Conservation (phyloP, 352 stramenopile genomes). For the Globisporangium apiculatum region DNA sequence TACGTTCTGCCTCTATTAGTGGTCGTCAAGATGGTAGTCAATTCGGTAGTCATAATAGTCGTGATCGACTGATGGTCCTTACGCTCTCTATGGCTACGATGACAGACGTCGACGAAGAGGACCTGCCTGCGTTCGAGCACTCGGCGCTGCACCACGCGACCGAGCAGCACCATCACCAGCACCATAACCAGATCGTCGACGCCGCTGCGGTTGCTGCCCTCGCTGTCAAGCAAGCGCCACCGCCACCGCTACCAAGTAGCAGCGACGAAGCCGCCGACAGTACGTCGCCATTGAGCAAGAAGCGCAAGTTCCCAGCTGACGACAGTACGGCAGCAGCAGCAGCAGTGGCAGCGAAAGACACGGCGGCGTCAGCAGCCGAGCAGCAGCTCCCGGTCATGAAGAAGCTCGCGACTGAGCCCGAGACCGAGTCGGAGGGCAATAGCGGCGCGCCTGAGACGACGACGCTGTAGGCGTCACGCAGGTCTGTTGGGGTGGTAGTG, state of each 20-base stretch:
- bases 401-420: not conserved
- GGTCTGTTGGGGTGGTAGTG: no score
- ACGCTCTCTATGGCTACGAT: not conserved
- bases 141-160: slow-evolving; percentile 6
- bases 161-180: slow-evolving; percentile 1
- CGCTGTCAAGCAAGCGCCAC: slow-evolving; percentile 1
- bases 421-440: no score
- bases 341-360: not conserved
- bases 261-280: not conserved
- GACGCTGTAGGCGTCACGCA: no score
- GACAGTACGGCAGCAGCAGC: not conserved
- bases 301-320: slow-evolving; percentile 3
- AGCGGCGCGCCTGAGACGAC: no score
- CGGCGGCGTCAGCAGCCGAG: not conserved
- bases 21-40: no score
- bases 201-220: slow-evolving; percentile 1
- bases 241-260: no score
- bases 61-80: no score
- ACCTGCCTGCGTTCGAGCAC: slow-evolving; percentile 14
- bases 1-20: slow-evolving; percentile 2
- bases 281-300: slow-evolving; percentile 7
- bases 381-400: not conserved
- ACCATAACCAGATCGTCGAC: slow-evolving; percentile 13
- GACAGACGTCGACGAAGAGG: slow-evolving; percentile 9
- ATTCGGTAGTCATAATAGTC: no score